These are phyloP conservation scores for Pseudogymnoascus destructans DNA, from an alignment of 2,329 filamentous ascomycete genomes.

Conservation along the genomic window DNA sequence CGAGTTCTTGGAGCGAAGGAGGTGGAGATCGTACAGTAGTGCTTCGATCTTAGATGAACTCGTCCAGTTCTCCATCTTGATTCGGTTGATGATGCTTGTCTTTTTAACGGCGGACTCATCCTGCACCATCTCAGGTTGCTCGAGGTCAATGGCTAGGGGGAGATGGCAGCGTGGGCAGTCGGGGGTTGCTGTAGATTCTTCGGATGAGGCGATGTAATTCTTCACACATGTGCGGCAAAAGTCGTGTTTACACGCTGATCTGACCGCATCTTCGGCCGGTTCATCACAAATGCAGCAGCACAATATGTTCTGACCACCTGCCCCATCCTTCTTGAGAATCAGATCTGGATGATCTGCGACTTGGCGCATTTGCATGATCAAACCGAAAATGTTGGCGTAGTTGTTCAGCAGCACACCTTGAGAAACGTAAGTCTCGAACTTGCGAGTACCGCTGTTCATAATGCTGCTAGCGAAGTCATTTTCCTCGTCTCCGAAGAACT, in stretches of 20 bases:
- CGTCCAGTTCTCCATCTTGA: constrained; percentile 98
- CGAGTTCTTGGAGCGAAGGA: constrained; percentile 79
- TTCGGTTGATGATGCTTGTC: constrained; percentile 93
- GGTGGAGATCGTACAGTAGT: constrained; percentile 86
- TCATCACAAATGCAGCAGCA: constrained; percentile 95
- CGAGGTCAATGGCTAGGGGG: constrained; percentile 74
- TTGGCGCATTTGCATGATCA: constrained; percentile 99
- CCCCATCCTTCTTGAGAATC: constrained; percentile 73
- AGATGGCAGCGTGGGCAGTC: constrained; percentile 92
- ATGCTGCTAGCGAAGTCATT: constrained; percentile 91
- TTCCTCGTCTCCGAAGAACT: constrained; percentile 94
- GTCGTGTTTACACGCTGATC: constrained; percentile 84
- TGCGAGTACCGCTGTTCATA: constrained; percentile 79
- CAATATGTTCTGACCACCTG: constrained; percentile 78
- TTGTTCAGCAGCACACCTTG: constrained; percentile 92
- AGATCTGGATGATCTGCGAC: constrained; percentile 93
- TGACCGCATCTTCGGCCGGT: constrained; percentile 85
- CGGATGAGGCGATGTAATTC: constrained; percentile 67
- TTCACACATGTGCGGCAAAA: constrained; percentile 75
- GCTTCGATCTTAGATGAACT: constrained; percentile 97
- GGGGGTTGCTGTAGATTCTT: constrained; percentile 43
- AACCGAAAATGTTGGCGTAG: constrained; percentile 95
- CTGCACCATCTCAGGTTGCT: constrained; percentile 90
- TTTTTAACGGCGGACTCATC: constrained; percentile 81
- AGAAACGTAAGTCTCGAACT: constrained; percentile 91